These are phyloP conservation scores for Nyctanthes arbortristis DNA, from an alignment of 257 asterid genomes.

Conservation along the genomic window DNA sequence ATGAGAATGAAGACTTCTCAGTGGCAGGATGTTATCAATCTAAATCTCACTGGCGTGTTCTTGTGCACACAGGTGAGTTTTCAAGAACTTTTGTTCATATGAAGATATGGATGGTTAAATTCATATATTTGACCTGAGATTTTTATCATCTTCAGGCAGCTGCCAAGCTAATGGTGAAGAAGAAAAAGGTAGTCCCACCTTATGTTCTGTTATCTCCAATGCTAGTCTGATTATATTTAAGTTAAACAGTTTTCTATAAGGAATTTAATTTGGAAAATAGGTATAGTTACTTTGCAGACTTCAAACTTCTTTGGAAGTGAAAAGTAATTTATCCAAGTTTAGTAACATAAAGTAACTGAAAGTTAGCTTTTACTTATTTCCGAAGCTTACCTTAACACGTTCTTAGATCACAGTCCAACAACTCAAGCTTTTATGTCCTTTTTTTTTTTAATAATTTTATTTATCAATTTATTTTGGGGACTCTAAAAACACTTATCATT, in stretches of 20 bases:
- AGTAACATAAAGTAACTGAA: background rate
- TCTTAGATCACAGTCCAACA: background rate
- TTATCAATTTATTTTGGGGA: background rate
- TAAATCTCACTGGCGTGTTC: slow-evolving; percentile 92
- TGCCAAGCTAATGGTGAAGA: slow-evolving; percentile 94
- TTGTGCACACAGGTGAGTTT: slow-evolving; percentile 82
- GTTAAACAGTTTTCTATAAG: background rate
- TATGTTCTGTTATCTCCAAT: background rate
- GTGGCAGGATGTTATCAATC: slow-evolving; percentile 96
- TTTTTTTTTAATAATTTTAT: too few relatives aligned
- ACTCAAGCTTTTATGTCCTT: background rate
- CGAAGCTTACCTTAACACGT: background rate
- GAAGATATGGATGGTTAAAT: slow-evolving; percentile 1
- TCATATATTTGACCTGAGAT: slow-evolving; percentile 25
- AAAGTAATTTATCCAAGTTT: background rate
- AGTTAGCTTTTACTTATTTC: background rate
- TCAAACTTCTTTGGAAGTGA: too few relatives aligned
- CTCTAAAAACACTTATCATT: too few relatives aligned
- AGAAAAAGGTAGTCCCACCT: slow-evolving; percentile 69
- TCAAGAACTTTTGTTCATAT: background rate
- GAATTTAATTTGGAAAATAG: background rate
- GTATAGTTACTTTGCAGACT: too few relatives aligned
- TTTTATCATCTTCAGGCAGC: slow-evolving; percentile 72
- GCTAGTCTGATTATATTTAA: background rate
- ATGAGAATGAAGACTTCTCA: slow-evolving; percentile 93